Evolutionary conservation across 2,329 filamentous ascomycete species (phyloP), one percentile per base, ranked within the genome.

Genomic region (Fragosphaeria purpurea): DNA sequence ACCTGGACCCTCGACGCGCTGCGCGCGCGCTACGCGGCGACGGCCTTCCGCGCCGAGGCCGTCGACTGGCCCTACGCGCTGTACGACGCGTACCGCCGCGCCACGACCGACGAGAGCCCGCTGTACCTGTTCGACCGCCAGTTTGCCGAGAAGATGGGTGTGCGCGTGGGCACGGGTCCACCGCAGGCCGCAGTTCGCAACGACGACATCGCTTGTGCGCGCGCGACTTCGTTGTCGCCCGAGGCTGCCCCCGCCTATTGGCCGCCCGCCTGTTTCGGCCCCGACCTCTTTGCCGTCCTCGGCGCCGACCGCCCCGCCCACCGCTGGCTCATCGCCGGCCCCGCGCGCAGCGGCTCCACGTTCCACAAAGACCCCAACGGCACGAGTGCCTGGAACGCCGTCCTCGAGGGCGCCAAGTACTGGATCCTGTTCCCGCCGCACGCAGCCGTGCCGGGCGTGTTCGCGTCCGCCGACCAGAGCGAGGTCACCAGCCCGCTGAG

Each of bases 341-440:
- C 91, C 1, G 80, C 83, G 55, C 76, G 89, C 52, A 94, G 88
- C 61, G 91, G 91, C 34, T 94, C 87, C 57, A 96, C 90, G 5
- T 97, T 96, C 63, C 91, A 97, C 71, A 96, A 96, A 63, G 81
- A 85, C 54, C 80, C 81, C 30, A 85, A 84, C 58, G 83, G 68
- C 13, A 84, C 80, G 13, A 85, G 82, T 59, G 91, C 93, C 0
- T 97, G 91, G 93, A 97, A 97, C 63, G 91, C 90, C 1, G 88
- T 96, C 11, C 73, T 97, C 33, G 81, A 85, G 53, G 93, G 91
- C 5, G 80, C 84, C 37, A 97, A 97, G 63, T 97, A 97, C 72
- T 97, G 93, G 91, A 91, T 97, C 65, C 94, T 97, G 88, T 97
- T 97, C 62, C 89, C 88, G 0, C 85, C 86, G 0, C 80, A 80